These are phyloP conservation scores for Suillus luteus DNA, from an alignment of 768 basidiomycete genomes.

Conservation along the genomic window DNA sequence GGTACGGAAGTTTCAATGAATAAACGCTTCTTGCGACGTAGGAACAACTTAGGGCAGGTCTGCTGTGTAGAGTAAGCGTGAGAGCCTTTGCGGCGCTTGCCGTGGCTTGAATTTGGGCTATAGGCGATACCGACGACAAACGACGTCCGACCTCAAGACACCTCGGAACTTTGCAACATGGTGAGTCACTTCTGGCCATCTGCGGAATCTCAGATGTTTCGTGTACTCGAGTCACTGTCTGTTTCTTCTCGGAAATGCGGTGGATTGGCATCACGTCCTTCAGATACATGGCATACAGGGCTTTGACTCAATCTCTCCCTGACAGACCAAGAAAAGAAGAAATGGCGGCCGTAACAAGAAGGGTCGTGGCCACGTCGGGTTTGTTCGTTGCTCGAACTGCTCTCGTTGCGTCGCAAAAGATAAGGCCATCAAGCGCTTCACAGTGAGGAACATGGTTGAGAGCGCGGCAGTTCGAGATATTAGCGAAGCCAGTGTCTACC, in stretches of 20 bases:
- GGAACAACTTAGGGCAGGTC: constrained; percentile 30
- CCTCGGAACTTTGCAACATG: constrained; percentile 27
- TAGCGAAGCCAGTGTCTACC: constrained; percentile 92
- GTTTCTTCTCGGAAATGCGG: constrained; percentile 10
- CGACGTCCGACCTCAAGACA: constrained; percentile 26
- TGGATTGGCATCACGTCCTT: not conserved
- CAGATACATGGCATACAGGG: constrained; percentile 7
- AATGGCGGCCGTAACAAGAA: constrained; percentile 99
- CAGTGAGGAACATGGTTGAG: constrained; percentile 99
- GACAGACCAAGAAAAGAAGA: constrained; percentile 98
- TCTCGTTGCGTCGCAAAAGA: constrained; percentile 97
- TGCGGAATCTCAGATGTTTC: not conserved
- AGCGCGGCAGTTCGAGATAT: constrained; percentile 97
- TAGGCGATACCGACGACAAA: constrained; percentile 15
- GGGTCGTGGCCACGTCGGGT: constrained; percentile 93
- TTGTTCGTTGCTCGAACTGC: constrained; percentile 99
- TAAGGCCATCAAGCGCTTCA: constrained; percentile 99
- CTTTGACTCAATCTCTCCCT: constrained; percentile 16
- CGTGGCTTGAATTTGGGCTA: constrained; percentile 17
- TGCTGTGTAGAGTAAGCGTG: constrained; percentile 18
- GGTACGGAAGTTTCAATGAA: not conserved
- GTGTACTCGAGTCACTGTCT: not conserved
- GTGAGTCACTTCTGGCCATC: constrained; percentile 24
- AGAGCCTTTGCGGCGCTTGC: constrained; percentile 24
- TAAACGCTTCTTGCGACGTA: not conserved